Evolutionary conservation across 1,284 basidiomycete species (phyloP).

Genomic region (Microbotryum violaceum): DNA sequence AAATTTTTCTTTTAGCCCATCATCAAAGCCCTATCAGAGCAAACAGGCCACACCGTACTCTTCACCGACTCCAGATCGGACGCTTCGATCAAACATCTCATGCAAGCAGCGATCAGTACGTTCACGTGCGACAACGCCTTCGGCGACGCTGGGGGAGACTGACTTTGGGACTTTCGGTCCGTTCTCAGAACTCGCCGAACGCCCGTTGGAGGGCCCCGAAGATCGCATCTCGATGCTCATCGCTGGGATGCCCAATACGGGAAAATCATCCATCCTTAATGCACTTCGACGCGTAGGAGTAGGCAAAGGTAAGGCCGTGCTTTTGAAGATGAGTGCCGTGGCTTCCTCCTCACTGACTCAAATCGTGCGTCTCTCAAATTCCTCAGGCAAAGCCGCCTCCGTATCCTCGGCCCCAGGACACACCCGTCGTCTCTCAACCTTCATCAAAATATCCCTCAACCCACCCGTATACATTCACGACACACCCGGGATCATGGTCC

Average conservation of each 20-base stretch:
- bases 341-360: too few relatives aligned
- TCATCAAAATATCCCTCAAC: constrained; percentile 67
- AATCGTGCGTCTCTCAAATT: constrained; percentile 16
- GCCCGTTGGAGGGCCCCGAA: constrained; percentile 27
- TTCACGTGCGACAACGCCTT: too few relatives aligned
- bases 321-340: too few relatives aligned
- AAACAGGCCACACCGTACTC: constrained; percentile 45
- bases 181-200: constrained; percentile 13
- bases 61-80: constrained; percentile 49
- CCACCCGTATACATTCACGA: constrained; percentile 90
- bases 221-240: constrained; percentile 56
- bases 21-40: constrained; percentile 42
- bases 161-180: not conserved
- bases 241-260: constrained; percentile 97
- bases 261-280: constrained; percentile 91
- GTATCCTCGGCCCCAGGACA: constrained; percentile 84
- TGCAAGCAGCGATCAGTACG: constrained; percentile 41
- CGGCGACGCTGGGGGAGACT: not conserved
- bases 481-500: constrained; percentile 94
- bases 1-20: constrained; percentile 40
- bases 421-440: constrained; percentile 72
- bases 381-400: constrained; percentile 68
- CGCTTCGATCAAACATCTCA: constrained; percentile 44
- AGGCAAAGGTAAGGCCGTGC: constrained; percentile 55
- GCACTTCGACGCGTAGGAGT: constrained; percentile 82